Evolutionary conservation across 352 stramenopile species (phyloP), one percentile per base, ranked within the genome.

Genomic region (Phytophthora boehmeriae): DNA sequence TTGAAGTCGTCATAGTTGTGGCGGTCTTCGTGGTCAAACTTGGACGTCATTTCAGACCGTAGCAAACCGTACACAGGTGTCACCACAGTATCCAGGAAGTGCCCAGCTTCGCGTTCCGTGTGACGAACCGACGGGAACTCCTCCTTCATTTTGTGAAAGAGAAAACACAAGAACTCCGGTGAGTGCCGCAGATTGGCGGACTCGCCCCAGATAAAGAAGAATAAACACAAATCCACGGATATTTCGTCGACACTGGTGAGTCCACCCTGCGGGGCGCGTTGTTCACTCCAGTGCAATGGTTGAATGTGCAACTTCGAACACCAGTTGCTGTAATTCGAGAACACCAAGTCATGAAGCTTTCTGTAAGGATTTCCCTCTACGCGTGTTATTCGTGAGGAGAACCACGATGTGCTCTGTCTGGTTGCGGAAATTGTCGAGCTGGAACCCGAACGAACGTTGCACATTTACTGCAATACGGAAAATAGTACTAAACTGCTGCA

Each of bases 1-100:
- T 99, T 99, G 63, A 99, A 98, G 66, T 99, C 97, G 43, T 99
- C 97, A 67, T 99, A 99, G 73, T 99, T 99, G 64, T 96, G 85
- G 23, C 94, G 96, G 47, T 98, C 87, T 36, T 94, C 66, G 70
- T 99, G 97, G 62, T 99, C 97, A 19, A 75, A 80, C 51, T 82
- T 90, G 5, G 76, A 89, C 32, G 95, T 77, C 82, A 99, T 97
- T 50, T 98, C 87, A 6, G 75, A 59, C 54, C 77, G 79, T 22
- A 96, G 46, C 20, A 95, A 68, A 8, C 76, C 76, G 67, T 98
- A 99, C 28, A 99, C 95, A 8, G 97, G 97, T 8, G 92, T 97
- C 38, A 99, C 92, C 6, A 99, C 97, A 61, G 96, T 98, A 73
- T 99, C 97, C 42, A 99, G 78, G 73, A 98, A 99, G 75, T 98